Base-by-base conservation (phyloP, 2,329 filamentous ascomycete genomes). In the Pseudopithomyces maydicus region DNA sequence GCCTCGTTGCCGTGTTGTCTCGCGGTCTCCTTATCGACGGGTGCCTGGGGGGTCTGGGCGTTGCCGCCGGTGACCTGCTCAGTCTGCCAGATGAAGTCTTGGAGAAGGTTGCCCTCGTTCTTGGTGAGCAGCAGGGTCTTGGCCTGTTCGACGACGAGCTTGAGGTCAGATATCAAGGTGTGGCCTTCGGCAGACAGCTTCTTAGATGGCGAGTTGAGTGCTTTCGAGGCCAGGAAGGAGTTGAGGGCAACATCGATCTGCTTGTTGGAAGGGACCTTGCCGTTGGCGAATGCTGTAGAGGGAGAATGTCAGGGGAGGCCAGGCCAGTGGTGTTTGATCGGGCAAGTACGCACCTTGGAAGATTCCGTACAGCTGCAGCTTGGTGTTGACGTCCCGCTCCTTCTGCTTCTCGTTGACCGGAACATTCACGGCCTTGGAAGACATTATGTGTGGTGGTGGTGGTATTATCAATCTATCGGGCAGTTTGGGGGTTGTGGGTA, bases 41-140 rank as follows among this genome's bases (percentile, higher is more conserved):
- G 89, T 1, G 86, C 84, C 54, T 83, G 81, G 3, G 91, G 90
- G 1, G 82, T 77, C 56, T 79, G 75, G 23, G 91, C 82, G 50
- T 84, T 81, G 68, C 83, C 88, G 55, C 85, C 79, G 52, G 87
- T 85, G 60, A 95, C 88, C 45, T 90, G 84, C 72, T 92, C 87
- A 0, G 92, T 93, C 74, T 97, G 90, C 90, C 91, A 99, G 78
- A 98, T 91, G 78, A 99, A 98, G 70, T 99, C 93, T 74, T 99
- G 95, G 19, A 99, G 81, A 56, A 98, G 80, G 70, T 99, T 92
- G 72, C 93, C 95, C 57, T 97, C 86, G 74, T 99, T 99, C 85
- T 98, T 99, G 79, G 89, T 90, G 23, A 99, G 82, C 8, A 98
- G 80, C 12, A 99, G 84, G 55, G 88, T 79, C 81, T 97, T 96